Base-by-base conservation (phyloP, 768 basidiomycete species). In the Lyophyllum semitale region DNA sequence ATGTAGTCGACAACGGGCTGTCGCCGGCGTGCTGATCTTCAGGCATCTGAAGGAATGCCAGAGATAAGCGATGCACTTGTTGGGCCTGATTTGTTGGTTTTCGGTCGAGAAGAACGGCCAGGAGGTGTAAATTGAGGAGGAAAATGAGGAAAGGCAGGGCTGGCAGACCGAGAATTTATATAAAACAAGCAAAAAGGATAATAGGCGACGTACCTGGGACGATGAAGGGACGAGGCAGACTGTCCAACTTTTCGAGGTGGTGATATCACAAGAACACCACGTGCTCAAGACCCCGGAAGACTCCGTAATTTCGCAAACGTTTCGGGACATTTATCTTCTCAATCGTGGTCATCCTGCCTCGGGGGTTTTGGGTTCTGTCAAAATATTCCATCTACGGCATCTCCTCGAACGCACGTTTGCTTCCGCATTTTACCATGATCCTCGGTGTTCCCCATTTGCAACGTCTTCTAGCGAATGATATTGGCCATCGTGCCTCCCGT, bases 261-360 rank as follows among this genome's bases (percentile, higher is more conserved):
- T 61, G 57, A 63, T 64, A 58, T 69, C 61, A 63, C 51, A 51
- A 53, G 38, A 46, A 35, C 6, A 52, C 65, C 72, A 71, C 70
- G 72, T 71, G 70, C 65, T 15, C 55, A 59, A 50, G 53, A n/a
- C n/a, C 60, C 57, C 71, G 67, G 66, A 66, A 58, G 55, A 65
- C 62, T 61, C 69, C 67, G 67, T 57, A 51, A 58, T 61, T 65
- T 64, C 38, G 27, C 54, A 58, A 61, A 61, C 60, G 57, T 61
- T 61, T 48, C 35, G 22, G 22, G 18, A 58, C 47, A 54, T 53
- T 58, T 53, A 41, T 53, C 41, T 57, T 54, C 48, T 50, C 46
- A 54, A 32, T 47, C 46, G 15, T 46, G 20, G 23, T 32, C 42
- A 38, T 20, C 32, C 29, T 11, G 41, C 44, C 33, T 22, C 30